These are phyloP conservation scores for Casaregolazyma suthepensis DNA, from an alignment of 1,139 yeast genomes.

Conservation along the genomic window DNA sequence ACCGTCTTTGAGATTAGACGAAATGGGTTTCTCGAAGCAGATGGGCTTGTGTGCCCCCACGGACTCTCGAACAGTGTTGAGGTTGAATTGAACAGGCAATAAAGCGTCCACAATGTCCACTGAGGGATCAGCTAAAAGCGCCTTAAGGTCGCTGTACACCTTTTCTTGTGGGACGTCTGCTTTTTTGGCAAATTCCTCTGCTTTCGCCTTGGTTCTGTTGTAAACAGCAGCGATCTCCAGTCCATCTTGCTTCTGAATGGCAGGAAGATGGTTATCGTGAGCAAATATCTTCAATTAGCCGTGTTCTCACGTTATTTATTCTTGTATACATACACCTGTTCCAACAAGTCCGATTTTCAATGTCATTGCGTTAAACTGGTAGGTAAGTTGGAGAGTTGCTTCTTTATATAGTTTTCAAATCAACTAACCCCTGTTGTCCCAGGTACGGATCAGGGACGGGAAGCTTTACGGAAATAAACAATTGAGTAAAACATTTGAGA, in stretches of 20 bases:
- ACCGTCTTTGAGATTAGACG: slow-evolving; percentile 78
- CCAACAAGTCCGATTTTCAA: slow-evolving; percentile 74
- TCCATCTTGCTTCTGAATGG: slow-evolving; percentile 44
- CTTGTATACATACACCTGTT: slow-evolving; percentile 48
- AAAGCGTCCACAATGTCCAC: slow-evolving; percentile 77
- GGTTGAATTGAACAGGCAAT: slow-evolving; percentile 77
- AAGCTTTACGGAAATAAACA: too few relatives aligned
- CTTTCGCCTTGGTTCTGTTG: slow-evolving; percentile 80
- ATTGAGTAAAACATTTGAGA: too few relatives aligned
- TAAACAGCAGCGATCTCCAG: slow-evolving; percentile 55
- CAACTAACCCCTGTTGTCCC: neutral
- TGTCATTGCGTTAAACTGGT: slow-evolving; percentile 11
- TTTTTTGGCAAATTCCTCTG: slow-evolving; percentile 64
- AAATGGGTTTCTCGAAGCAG: slow-evolving; percentile 83
- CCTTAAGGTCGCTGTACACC: slow-evolving; percentile 62
- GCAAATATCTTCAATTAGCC: slow-evolving; percentile 54
- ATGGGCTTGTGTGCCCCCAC: slow-evolving; percentile 70
- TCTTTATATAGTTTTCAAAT: too few relatives aligned
- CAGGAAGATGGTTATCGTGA: slow-evolving; percentile 72
- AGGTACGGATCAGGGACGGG: neutral
- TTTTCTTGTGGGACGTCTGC: slow-evolving; percentile 47
- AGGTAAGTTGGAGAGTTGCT: neutral
- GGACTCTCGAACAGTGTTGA: slow-evolving; percentile 57
- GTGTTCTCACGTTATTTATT: neutral
- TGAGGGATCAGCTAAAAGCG: slow-evolving; percentile 52